Evolutionary conservation across 2,329 filamentous ascomycete genomes (phyloP).

Genomic region (Fusarium siculi): DNA sequence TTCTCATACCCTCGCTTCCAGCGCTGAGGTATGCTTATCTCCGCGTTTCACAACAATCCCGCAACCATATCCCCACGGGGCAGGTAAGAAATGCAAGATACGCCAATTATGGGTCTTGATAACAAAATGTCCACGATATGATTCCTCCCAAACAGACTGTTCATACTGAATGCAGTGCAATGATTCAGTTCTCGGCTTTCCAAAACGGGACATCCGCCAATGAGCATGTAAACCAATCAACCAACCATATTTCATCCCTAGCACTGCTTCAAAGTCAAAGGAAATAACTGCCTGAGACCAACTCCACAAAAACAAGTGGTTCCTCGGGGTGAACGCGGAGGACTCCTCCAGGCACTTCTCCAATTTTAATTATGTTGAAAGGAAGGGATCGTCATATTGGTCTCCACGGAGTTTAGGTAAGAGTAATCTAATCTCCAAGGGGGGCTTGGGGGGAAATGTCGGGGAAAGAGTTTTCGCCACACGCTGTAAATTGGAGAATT

Average conservation of each 20-base stretch:
- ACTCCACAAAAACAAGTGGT: background rate
- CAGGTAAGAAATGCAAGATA: background rate
- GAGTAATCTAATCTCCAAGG: background rate
- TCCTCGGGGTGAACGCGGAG: background rate
- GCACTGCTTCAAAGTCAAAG: background rate
- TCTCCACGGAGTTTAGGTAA: background rate
- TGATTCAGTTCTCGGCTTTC: constrained; percentile 3
- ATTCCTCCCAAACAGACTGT: rapidly evolving
- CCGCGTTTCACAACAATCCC: background rate
- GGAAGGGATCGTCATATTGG: background rate
- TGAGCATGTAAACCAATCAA: background rate
- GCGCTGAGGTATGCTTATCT: background rate
- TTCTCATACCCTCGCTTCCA: background rate
- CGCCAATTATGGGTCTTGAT: background rate
- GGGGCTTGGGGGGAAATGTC: background rate
- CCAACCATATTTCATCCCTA: background rate
- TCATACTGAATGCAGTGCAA: background rate
- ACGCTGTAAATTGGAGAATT: constrained; percentile 1
- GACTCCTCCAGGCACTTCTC: background rate
- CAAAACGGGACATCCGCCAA: background rate
- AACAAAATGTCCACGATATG: background rate
- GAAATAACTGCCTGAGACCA: background rate
- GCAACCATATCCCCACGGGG: constrained; percentile 4
- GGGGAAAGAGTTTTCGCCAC: background rate
- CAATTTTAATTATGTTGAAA: background rate